Evolutionary conservation across 108 stramenopile species (phyloP).

Genomic region (Fragilaria crotonensis): DNA sequence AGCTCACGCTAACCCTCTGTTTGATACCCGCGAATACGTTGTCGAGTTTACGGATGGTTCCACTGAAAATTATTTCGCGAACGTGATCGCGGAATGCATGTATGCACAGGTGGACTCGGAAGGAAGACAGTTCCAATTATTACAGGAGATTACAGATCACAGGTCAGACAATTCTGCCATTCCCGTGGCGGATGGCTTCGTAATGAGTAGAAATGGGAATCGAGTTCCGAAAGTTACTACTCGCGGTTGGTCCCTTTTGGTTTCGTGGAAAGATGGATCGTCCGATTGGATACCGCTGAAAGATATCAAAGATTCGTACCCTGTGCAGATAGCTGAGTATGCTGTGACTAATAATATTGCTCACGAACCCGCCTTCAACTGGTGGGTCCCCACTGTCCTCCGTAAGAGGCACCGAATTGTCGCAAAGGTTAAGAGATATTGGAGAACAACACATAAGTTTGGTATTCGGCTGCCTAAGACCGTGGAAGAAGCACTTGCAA

Average conservation of each 20-base stretch:
- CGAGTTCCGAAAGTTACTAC: constrained; percentile 1
- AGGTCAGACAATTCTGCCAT: background rate
- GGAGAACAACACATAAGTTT: constrained; percentile 39
- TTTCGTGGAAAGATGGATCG: constrained; percentile 25
- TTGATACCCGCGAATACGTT: constrained; percentile 24
- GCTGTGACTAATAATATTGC: constrained; percentile 8
- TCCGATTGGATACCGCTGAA: constrained; percentile 18
- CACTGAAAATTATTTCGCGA: constrained; percentile 10
- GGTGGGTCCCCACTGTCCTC: constrained; percentile 29
- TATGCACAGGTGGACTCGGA: constrained; percentile 19
- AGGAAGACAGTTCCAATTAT: constrained; percentile 7
- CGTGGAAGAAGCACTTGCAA: constrained; percentile 26
- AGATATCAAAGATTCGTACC: constrained; percentile 15
- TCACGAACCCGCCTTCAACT: constrained; percentile 30
- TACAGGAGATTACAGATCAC: constrained; percentile 10
- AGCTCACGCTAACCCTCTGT: constrained; percentile 15
- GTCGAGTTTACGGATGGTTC: constrained; percentile 33
- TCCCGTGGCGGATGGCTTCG: constrained; percentile 6
- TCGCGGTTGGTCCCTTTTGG: constrained; percentile 13
- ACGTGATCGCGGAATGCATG: constrained; percentile 31
- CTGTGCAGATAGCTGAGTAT: constrained; percentile 21
- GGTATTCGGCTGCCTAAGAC: constrained; percentile 28
- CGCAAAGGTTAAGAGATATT: constrained; percentile 32
- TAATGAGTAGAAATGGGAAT: background rate
- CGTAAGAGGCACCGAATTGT: constrained; percentile 16